Conservation (phyloP, 2,329 filamentous ascomycete species). For the Nemania serpens region DNA sequence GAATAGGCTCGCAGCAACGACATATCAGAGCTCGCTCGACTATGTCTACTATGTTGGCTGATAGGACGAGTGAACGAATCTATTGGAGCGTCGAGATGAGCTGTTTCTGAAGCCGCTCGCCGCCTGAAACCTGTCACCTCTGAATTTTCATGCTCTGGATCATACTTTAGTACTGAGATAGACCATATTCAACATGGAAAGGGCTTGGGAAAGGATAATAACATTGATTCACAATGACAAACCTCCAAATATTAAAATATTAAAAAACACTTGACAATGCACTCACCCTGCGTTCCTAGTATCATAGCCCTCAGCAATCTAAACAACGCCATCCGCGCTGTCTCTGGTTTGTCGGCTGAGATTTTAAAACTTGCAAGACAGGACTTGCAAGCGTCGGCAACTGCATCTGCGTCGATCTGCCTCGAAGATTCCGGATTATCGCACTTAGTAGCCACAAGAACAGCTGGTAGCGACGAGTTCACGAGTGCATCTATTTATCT, state of each 20-base stretch:
- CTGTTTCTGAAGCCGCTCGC: constrained; percentile 62
- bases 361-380: constrained; percentile 76
- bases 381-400: constrained; percentile 67
- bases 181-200: neutral
- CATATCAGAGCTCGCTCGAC: constrained; percentile 72
- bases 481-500: constrained; percentile 69
- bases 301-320: constrained; percentile 75
- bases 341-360: constrained; percentile 71
- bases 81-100: constrained; percentile 61
- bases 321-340: constrained; percentile 75
- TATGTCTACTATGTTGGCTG: constrained; percentile 68
- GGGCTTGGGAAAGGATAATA: neutral
- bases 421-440: constrained; percentile 73
- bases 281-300: constrained; percentile 69
- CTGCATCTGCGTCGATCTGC: constrained; percentile 70
- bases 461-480: constrained; percentile 73
- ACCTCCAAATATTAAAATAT: too few relatives aligned
- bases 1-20: constrained; percentile 60
- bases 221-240: neutral
- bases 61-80: constrained; percentile 58
- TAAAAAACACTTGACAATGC: neutral
- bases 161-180: constrained; percentile 11
- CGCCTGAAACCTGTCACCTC: constrained; percentile 54
- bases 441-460: constrained; percentile 89
- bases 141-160: constrained; percentile 41